These are phyloP conservation scores for Cutaneotrichosporon sp. DNA, from an alignment of 1,284 basidiomycete species.

Conservation along the genomic window DNA sequence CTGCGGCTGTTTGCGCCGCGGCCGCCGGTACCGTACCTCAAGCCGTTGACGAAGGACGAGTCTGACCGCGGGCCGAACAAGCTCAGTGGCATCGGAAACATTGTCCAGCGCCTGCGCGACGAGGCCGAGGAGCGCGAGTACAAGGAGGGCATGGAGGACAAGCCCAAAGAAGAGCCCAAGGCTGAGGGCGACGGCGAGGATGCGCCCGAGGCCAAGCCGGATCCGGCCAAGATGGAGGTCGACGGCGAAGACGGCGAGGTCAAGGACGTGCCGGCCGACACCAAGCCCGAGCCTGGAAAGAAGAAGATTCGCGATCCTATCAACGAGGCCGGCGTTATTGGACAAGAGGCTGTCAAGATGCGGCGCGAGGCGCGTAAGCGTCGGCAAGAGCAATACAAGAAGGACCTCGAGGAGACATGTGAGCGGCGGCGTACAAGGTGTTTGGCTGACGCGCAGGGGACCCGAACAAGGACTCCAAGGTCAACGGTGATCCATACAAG, in stretches of 20 bases:
- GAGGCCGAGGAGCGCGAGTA: slow-evolving; percentile 58
- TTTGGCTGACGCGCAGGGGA: slow-evolving; percentile 6
- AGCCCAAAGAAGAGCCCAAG: slow-evolving; percentile 52
- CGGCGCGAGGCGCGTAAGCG: slow-evolving; percentile 73
- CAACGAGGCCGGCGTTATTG: slow-evolving; percentile 50
- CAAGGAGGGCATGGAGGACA: slow-evolving; percentile 40
- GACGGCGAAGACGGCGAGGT: slow-evolving; percentile 53
- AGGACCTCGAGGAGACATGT: slow-evolving; percentile 76
- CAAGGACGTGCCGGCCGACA: slow-evolving; percentile 31
- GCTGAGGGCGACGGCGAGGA: slow-evolving; percentile 55
- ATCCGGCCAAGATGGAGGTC: slow-evolving; percentile 44
- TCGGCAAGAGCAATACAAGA: slow-evolving; percentile 71
- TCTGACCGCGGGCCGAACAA: slow-evolving; percentile 65
- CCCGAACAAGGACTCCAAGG: slow-evolving; percentile 71
- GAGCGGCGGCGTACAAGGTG: slow-evolving; percentile 35
- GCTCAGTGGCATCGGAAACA: slow-evolving; percentile 64
- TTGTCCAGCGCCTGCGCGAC: slow-evolving; percentile 69
- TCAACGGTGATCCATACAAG: slow-evolving; percentile 96
- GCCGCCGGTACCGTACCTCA: slow-evolving; percentile 74
- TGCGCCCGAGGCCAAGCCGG: slow-evolving; percentile 8
- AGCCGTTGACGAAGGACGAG: slow-evolving; percentile 76
- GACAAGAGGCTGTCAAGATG: slow-evolving; percentile 56
- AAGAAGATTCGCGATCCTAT: slow-evolving; percentile 65
- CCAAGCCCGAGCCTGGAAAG: slow-evolving; percentile 58
- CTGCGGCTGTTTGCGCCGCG: slow-evolving; percentile 90